Conservation (phyloP, 2,329 filamentous ascomycete species). For the Escovopsis weberi region DNA sequence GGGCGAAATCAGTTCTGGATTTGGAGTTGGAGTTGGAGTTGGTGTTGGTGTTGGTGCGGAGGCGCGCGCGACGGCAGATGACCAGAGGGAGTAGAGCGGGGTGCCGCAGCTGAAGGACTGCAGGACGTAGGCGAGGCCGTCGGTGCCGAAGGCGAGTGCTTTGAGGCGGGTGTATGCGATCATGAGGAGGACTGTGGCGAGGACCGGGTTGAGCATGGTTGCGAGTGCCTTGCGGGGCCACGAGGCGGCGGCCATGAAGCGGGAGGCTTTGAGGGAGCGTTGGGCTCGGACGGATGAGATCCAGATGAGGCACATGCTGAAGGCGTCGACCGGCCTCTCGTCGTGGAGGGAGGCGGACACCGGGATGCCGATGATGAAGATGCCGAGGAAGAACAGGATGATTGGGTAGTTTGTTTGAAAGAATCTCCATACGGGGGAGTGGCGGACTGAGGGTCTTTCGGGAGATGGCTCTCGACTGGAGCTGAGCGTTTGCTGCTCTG, state of each 20-base stretch:
- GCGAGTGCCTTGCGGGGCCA: slow-evolving; percentile 18
- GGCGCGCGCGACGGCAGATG: slow-evolving; percentile 5
- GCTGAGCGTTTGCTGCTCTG: slow-evolving; percentile 1
- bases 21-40: too few species aligned
- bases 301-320: slow-evolving; percentile 36
- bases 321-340: slow-evolving; percentile 29
- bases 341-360: slow-evolving; percentile 19
- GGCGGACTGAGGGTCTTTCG: background rate
- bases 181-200: slow-evolving; percentile 30
- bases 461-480: background rate
- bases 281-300: slow-evolving; percentile 25
- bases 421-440: slow-evolving; percentile 3
- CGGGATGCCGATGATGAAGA: slow-evolving; percentile 26
- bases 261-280: slow-evolving; percentile 16
- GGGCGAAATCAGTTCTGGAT: slow-evolving; percentile 1
- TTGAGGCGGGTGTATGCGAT: slow-evolving; percentile 29
- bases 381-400: slow-evolving; percentile 16
- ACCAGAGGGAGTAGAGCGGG: slow-evolving; percentile 22
- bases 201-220: slow-evolving; percentile 32
- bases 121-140: slow-evolving; percentile 16
- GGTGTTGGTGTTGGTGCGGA: too few species aligned
- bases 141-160: slow-evolving; percentile 13
- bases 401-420: slow-evolving; percentile 10
- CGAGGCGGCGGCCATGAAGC: background rate
- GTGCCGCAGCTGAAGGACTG: slow-evolving; percentile 19